Conservation (phyloP, 2,329 filamentous ascomycete species). For the Trichophyton simii region DNA sequence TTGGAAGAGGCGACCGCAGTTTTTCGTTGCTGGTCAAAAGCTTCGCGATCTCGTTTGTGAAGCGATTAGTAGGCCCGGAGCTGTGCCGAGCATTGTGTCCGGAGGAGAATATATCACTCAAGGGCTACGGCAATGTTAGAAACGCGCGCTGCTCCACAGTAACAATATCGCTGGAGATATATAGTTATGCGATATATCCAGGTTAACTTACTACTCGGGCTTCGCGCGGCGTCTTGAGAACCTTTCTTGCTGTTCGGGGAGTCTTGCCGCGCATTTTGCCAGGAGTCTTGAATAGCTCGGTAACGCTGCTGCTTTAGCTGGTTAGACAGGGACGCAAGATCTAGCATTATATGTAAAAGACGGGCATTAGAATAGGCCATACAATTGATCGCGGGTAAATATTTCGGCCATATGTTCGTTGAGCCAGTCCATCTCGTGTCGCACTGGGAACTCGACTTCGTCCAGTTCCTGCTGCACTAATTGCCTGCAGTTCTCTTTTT, state of each 20-base stretch:
- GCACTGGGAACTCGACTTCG: constrained; percentile 82
- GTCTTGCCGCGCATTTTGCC: constrained; percentile 39
- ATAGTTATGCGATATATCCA: neutral
- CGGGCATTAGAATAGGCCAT: constrained; percentile 25
- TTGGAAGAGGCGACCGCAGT: constrained; percentile 9
- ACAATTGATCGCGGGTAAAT: constrained; percentile 79
- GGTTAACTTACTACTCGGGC: constrained; percentile 31
- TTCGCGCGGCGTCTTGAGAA: constrained; percentile 12
- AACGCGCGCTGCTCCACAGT: neutral
- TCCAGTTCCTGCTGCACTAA: constrained; percentile 74
- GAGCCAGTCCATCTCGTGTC: constrained; percentile 93
- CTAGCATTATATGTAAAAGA: neutral
- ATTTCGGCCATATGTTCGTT: constrained; percentile 98
- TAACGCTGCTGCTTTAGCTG: constrained; percentile 55
- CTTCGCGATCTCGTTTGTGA: constrained; percentile 27
- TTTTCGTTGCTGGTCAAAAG: constrained; percentile 15
- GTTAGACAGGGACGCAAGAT: neutral
- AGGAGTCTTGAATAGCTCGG: constrained; percentile 77
- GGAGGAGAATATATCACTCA: constrained; percentile 38
- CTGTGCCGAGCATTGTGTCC: constrained; percentile 27
- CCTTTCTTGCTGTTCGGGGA: constrained; percentile 34
- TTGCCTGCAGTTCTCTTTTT: constrained; percentile 64
- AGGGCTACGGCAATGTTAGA: constrained; percentile 24
- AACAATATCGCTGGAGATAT: neutral
- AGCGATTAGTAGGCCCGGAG: constrained; percentile 23